These are phyloP conservation scores for Fagopyrum tataricum DNA, from an alignment of 148 eudicot species.

Conservation along the genomic window DNA sequence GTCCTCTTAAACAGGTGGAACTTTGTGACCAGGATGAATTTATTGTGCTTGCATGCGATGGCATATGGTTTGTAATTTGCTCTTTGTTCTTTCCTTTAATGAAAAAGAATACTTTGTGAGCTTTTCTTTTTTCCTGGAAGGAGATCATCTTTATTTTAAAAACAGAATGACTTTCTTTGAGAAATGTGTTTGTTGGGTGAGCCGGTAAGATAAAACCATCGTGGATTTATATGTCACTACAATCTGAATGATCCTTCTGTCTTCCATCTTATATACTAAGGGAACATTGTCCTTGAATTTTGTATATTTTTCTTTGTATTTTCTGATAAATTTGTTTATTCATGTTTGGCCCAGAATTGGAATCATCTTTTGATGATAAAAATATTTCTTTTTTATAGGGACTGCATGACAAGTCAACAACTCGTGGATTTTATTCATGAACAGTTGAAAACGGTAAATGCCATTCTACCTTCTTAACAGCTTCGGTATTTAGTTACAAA, in stretches of 20 bases:
- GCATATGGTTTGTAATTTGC: conserved; percentile 65
- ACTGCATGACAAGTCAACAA: conserved; percentile 98
- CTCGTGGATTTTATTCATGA: conserved; percentile 84
- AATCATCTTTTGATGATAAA: neutral
- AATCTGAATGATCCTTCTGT: neutral
- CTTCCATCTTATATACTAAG: neutral
- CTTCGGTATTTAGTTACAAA: neutral
- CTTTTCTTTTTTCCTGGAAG: neutral
- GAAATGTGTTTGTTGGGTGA: neutral
- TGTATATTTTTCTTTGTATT: neutral
- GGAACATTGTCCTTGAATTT: neutral
- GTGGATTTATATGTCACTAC: no score
- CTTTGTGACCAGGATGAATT: conserved; percentile 93
- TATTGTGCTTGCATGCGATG: conserved; percentile 93
- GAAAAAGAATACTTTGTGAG: neutral
- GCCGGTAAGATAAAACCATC: no score
- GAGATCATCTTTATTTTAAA: neutral
- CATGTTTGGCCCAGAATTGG: neutral
- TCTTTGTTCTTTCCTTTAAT: conserved; percentile 3
- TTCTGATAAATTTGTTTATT: neutral
- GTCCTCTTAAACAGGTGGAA: conserved; percentile 40
- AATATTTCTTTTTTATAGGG: conserved; percentile 42
- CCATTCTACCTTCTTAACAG: neutral
- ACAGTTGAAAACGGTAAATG: conserved; percentile 57
- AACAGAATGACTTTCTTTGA: neutral